Evolutionary conservation across 164 flowering plant species (phyloP).

Genomic region (Protea cynaroides): DNA sequence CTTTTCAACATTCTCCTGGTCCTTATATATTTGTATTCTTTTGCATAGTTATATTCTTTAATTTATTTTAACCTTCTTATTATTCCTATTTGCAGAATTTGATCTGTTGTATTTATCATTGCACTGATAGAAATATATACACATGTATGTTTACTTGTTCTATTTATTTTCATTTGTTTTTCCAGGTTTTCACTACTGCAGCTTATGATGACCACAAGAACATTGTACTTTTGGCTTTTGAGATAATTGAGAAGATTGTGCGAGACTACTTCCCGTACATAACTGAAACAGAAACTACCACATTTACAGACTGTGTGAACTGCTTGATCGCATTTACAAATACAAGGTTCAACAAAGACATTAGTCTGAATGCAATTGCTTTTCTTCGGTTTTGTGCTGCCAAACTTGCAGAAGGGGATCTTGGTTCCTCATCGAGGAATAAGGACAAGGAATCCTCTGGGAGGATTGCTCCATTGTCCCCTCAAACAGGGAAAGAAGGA

Average conservation of each 20-base stretch:
- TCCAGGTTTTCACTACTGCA: slow-evolving; percentile 96
- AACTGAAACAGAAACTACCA: slow-evolving; percentile 95
- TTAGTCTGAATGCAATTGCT: slow-evolving; percentile 93
- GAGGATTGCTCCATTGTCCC: slow-evolving; percentile 39
- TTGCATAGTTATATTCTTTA: neutral
- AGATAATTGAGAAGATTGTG: slow-evolving; percentile 93
- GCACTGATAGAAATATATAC: too few species aligned
- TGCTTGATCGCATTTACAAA: slow-evolving; percentile 95
- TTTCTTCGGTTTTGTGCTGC: slow-evolving; percentile 92
- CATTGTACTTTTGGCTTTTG: slow-evolving; percentile 92
- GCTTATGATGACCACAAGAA: slow-evolving; percentile 98
- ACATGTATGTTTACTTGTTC: too few species aligned
- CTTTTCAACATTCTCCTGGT: too few species aligned
- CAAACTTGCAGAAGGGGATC: slow-evolving; percentile 95
- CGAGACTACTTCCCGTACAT: slow-evolving; percentile 96
- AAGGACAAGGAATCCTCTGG: slow-evolving; percentile 56
- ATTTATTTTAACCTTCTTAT: neutral
- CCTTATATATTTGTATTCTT: neutral
- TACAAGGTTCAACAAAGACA: slow-evolving; percentile 88
- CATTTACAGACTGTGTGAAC: slow-evolving; percentile 97
- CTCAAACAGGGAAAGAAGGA: slow-evolving; percentile 50
- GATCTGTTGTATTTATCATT: neutral
- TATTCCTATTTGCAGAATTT: neutral
- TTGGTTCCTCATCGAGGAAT: slow-evolving; percentile 56
- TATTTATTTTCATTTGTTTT: neutral